Conservation (phyloP, 768 basidiomycete species). For the Calocera cornea region DNA sequence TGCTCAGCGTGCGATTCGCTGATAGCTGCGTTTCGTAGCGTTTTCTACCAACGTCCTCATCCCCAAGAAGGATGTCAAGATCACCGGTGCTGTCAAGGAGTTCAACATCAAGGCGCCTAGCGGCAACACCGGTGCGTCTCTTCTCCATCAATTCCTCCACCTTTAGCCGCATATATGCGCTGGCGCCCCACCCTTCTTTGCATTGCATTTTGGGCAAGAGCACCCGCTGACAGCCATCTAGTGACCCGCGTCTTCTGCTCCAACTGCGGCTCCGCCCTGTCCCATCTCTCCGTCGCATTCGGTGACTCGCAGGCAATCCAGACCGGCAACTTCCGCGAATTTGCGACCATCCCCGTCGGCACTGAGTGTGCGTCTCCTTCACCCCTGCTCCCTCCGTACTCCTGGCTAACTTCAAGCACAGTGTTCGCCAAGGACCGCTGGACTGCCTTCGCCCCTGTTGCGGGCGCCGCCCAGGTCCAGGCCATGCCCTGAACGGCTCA, state of each 20-base stretch:
- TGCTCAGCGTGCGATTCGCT: slow-evolving; percentile 16
- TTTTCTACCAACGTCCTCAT: slow-evolving; percentile 16
- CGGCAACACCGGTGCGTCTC: slow-evolving; percentile 19
- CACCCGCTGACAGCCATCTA: neutral
- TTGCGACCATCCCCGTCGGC: slow-evolving; percentile 16
- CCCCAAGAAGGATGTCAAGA: slow-evolving; percentile 13
- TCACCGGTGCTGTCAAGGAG: slow-evolving; percentile 15
- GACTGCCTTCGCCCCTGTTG: slow-evolving; percentile 13
- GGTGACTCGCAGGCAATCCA: slow-evolving; percentile 18
- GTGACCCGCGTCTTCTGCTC: slow-evolving; percentile 18
- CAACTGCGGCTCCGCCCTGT: slow-evolving; percentile 17
- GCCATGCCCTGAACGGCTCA: slow-evolving; percentile 9
- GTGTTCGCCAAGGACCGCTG: slow-evolving; percentile 19
- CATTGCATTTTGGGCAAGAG: too few relatives aligned
- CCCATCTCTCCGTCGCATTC: slow-evolving; percentile 18
- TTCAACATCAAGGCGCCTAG: slow-evolving; percentile 15
- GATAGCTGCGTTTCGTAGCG: slow-evolving; percentile 15
- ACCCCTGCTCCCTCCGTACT: neutral
- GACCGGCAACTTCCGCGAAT: slow-evolving; percentile 19
- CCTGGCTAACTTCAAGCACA: neutral
- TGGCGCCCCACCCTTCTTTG: neutral
- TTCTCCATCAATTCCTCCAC: neutral
- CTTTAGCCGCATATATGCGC: neutral
- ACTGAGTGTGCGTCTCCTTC: slow-evolving; percentile 12
- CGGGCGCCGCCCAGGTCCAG: slow-evolving; percentile 14